Evolutionary conservation across 441 rosid genomes (phyloP), one percentile per base, ranked within the genome.

Genomic region (Syzygium malaccense): DNA sequence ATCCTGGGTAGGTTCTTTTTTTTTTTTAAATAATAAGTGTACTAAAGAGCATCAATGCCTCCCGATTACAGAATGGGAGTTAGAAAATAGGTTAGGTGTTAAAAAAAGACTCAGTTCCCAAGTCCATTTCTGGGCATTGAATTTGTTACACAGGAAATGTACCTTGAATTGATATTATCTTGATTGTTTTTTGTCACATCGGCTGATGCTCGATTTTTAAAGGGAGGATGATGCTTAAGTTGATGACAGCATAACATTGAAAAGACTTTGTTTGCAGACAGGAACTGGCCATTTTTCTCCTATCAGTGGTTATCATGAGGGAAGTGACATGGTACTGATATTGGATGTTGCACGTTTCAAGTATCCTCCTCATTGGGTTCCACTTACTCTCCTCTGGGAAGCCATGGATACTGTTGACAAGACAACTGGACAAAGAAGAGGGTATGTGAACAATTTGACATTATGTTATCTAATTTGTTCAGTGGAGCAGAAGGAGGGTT

Each of bases 321-420:
- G 90, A 86, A 93, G 91, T 88, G 97, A 95, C 91, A 94, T 94
- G 97, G 95, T 95, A 86, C 88, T 95, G 89, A 94, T 95, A 91
- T 92, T 95, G 88, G 97, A 95, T 89, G 97, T 95, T 56, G 97
- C 97, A 33, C 95, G 97, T 88, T 95, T 94, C 89, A 95, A 95
- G 93, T 95, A 95, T 93, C 96, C 97, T 85, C 96, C 97, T 64
- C 97, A 95, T 23, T 95, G 97, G 97, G 94, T 95, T 92, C 96
- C 97, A 68, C 92, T 95, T 88, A 86, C 88, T 23, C 95, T 95
- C 90, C 97, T 95, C 88, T 95, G 97, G 97, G 95, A 94, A 87
- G 96, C 97, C 86, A 94, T 95, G 97, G 89, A 93, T 88, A 93
- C 89, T 49, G 85, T 92, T 88, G 97, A 94, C 91, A 91, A 88